Conservation (phyloP, 2,329 filamentous ascomycete species). For the Arthrobotrys iridis region DNA sequence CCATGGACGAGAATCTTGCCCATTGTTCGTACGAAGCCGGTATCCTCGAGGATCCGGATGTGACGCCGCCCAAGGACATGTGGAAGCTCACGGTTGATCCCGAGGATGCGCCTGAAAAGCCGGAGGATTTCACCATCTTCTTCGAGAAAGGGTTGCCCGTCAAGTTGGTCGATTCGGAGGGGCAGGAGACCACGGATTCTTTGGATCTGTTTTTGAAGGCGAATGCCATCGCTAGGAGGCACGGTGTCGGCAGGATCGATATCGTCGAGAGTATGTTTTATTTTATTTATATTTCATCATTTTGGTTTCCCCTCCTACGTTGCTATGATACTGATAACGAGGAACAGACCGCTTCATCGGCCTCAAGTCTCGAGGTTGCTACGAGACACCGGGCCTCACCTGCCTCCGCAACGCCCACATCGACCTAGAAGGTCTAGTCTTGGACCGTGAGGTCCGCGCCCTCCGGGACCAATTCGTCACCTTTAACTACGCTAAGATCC, state of each 20-base stretch:
- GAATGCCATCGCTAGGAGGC: slow-evolving; percentile 75
- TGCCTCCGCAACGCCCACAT: slow-evolving; percentile 69
- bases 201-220: slow-evolving; percentile 77
- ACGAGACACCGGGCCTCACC: slow-evolving; percentile 73
- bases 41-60: slow-evolving; percentile 73
- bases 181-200: slow-evolving; percentile 73
- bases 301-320: no score
- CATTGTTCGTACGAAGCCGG: slow-evolving; percentile 85
- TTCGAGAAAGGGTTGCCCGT: slow-evolving; percentile 80
- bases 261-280: slow-evolving; percentile 74
- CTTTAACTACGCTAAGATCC: slow-evolving; percentile 69
- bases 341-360: slow-evolving; percentile 76
- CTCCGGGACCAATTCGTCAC: slow-evolving; percentile 77
- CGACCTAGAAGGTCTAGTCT: slow-evolving; percentile 73
- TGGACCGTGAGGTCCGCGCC: slow-evolving; percentile 74
- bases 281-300: no score
- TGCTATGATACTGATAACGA: slow-evolving; percentile 58
- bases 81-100: slow-evolving; percentile 80
- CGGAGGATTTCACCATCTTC: slow-evolving; percentile 75
- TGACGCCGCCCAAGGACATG: slow-evolving; percentile 78
- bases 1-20: slow-evolving; percentile 75
- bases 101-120: slow-evolving; percentile 74
- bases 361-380: slow-evolving; percentile 82
- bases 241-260: slow-evolving; percentile 82
- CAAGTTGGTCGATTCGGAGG: slow-evolving; percentile 71